Evolutionary conservation across 2,329 filamentous ascomycete genomes (phyloP), one percentile per base, ranked within the genome.

Genomic region (Metarhizium album): DNA sequence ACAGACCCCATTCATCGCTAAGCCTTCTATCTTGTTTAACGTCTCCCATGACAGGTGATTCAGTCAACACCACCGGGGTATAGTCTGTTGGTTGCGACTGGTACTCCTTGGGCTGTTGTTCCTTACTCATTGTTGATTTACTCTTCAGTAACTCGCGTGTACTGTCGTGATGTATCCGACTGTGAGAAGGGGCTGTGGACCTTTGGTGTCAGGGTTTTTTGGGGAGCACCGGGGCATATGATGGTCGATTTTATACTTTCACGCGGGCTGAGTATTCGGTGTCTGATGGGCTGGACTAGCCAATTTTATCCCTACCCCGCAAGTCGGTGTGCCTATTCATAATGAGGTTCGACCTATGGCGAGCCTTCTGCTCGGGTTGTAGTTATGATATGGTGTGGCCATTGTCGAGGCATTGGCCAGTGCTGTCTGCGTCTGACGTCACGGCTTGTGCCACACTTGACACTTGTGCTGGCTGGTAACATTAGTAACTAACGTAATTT

Each of bases 1-100:
- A 65, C 70, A 61, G 52, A 75, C 72, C 74, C 74, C 74, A 76
- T 62, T 76, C 74, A 54, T 72, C 72, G 23, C 67, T 73, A 58
- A 62, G 62, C 54, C 62, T 64, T 52, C 61, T 62, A 53, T 64
- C 67, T 49, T 66, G 58, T 57, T 60, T 64, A 52, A 53, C 50
- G 18, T 49, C 58, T 4, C 54, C 57, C 7, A 54, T 49, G 18
- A 61, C 56, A 38, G 64, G 62, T 13, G 67, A 64, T 53, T 65
- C 62, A 54, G 62, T 62, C 54, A 64, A 47, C 37, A 53, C 51
- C 9, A 58, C 43, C 27, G 60, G 58, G 16, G 53, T 45, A 33
- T 52, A 38, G 37, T 60, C 55, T 14, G 59, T 46, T n/a, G 43
- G 33, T 43, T 49, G 54, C n/a, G 55, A 52, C n/a, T 53, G 52